These are phyloP conservation scores for Plasmodium falciparum DNA, from an alignment of 169 alveolate species.

Conservation along the genomic window DNA sequence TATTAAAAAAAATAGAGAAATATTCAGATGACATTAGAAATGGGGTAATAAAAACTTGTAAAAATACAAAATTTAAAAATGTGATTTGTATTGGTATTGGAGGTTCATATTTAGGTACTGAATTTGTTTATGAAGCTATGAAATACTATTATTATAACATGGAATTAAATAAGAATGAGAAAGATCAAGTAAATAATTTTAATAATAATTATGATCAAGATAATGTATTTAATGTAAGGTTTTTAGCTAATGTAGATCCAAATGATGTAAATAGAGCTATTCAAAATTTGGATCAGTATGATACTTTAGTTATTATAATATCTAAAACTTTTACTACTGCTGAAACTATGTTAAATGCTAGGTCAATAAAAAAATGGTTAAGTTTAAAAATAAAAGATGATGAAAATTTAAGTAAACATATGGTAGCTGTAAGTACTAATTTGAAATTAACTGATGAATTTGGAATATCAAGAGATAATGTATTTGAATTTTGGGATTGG, in stretches of 20 bases:
- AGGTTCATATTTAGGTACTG: slow-evolving; percentile 98
- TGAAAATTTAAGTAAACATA: slow-evolving; percentile 86
- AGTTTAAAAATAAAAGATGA: slow-evolving; percentile 84
- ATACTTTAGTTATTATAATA: slow-evolving; percentile 90
- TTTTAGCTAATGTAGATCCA: slow-evolving; percentile 99
- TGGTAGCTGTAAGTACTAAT: slow-evolving; percentile 96
- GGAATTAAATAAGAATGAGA: slow-evolving; percentile 16
- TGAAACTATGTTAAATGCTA: slow-evolving; percentile 98
- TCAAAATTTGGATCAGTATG: slow-evolving; percentile 90
- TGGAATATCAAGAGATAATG: slow-evolving; percentile 95
- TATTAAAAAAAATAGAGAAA: slow-evolving; percentile 83
- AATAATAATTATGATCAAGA: slow-evolving; percentile 26
- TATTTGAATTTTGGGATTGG: slow-evolving; percentile 99
- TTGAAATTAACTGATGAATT: slow-evolving; percentile 93
- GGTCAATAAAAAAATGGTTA: slow-evolving; percentile 93
- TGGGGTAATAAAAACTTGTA: slow-evolving; percentile 93
- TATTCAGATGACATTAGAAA: slow-evolving; percentile 86
- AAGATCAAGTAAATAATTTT: neutral
- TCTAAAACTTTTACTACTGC: slow-evolving; percentile 99
- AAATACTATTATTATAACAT: slow-evolving; percentile 84
- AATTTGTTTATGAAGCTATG: slow-evolving; percentile 94
- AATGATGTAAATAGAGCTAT: slow-evolving; percentile 95
- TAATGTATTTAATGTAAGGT: slow-evolving; percentile 83
- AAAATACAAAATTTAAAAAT: slow-evolving; percentile 93
- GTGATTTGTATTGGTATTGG: slow-evolving; percentile 98